Conservation (phyloP, 306 rosid species). For the Vigna nakashimae region DNA sequence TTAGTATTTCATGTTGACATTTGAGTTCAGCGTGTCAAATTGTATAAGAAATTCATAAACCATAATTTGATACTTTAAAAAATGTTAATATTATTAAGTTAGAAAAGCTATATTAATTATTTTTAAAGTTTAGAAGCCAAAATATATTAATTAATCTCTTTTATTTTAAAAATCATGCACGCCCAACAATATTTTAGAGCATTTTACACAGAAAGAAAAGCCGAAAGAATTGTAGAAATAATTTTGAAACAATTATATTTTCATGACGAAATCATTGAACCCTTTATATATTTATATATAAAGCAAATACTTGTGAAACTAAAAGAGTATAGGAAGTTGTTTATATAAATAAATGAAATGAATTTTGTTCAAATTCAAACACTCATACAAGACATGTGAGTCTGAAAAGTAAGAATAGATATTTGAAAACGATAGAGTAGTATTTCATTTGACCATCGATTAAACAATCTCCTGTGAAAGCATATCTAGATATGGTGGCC, state of each 20-base stretch:
- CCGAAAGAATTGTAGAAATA: no score
- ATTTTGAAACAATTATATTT: no score
- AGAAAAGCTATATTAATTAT: no score
- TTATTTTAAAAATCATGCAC: no score
- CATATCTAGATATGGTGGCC: background rate
- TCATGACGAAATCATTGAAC: background rate
- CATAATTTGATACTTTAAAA: no score
- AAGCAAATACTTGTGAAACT: background rate
- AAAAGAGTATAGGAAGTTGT: background rate
- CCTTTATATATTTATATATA: background rate
- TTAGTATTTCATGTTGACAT: no score
- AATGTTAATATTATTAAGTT: no score
- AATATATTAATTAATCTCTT: no score
- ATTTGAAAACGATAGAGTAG: background rate
- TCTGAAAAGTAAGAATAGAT: background rate
- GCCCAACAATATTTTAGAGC: no score
- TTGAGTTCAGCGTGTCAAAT: no score
- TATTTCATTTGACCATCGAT: constrained; percentile 17
- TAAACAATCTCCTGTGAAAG: background rate
- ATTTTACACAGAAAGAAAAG: no score
- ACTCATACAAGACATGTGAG: background rate
- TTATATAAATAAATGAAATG: background rate
- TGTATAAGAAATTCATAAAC: fast-evolving
- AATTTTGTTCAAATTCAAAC: background rate
- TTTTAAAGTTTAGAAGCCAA: no score